Percentiles rank a stretch among this genome's conserved stretches.
Conservation (phyloP, 768 basidiomycete species). For the Strobilomyces echinocephalus region DNA sequence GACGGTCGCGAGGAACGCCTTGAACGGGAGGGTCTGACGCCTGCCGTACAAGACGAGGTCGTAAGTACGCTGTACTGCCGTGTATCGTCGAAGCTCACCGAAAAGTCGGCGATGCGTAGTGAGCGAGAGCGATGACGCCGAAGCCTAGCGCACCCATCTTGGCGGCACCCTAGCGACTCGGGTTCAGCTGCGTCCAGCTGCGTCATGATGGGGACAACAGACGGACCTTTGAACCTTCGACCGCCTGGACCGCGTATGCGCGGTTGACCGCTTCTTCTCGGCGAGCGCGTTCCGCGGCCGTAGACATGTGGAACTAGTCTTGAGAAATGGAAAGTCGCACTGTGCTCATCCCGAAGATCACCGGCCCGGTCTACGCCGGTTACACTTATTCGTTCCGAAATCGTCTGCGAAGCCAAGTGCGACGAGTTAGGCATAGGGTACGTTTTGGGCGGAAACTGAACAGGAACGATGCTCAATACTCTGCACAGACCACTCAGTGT, state of each 20-base stretch:
- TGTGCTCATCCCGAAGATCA: not conserved
- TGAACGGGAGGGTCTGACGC: constrained; percentile 76
- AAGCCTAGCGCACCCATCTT: constrained; percentile 50
- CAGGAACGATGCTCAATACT: too few species aligned
- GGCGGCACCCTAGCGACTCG: constrained; percentile 44
- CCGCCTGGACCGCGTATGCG: constrained; percentile 57
- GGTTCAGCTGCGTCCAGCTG: not conserved
- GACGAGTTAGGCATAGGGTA: too few species aligned
- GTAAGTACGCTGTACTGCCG: not conserved
- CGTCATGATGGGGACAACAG: not conserved
- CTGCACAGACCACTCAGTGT: too few species aligned
- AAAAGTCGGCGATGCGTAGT: constrained; percentile 71
- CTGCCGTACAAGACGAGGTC: constrained; percentile 32
- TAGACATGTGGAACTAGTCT: constrained; percentile 23
- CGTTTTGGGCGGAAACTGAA: too few species aligned
- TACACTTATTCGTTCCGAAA: too few species aligned
- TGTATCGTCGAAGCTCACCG: constrained; percentile 38
- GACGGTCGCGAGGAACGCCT: constrained; percentile 69
- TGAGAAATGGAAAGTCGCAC: not conserved
- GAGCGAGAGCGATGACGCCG: constrained; percentile 57
- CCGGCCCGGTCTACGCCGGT: not conserved
- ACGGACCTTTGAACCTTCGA: constrained; percentile 53
- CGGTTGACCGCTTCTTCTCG: constrained; percentile 51
- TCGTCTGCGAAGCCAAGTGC: too few species aligned
- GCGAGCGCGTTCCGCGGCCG: constrained; percentile 31